A percentile compares a stretch with the other conserved stretches of the same genome.
phyloP scores from a whole-genome alignment of 2,329 filamentous ascomycete genomes.

The Stemphylium lycopersici region DNA sequence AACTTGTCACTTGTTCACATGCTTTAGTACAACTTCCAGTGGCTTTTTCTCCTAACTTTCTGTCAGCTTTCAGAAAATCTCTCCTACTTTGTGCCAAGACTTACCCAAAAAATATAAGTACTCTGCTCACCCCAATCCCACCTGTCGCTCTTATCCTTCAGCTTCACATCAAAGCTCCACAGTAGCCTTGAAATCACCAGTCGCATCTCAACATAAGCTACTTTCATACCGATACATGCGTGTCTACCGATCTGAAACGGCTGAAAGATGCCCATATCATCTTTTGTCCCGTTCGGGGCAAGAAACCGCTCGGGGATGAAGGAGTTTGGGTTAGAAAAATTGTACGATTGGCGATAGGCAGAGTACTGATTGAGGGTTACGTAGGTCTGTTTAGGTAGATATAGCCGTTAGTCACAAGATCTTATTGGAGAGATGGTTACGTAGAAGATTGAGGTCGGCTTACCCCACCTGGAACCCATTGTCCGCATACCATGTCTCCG shows the following conservation, averaged over 20 bases:
- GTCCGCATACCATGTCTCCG: slow-evolving; percentile 30
- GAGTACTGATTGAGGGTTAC: slow-evolving; percentile 39
- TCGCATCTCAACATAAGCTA: slow-evolving; percentile 43
- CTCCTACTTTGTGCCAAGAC: not conserved
- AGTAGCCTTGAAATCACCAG: slow-evolving; percentile 50
- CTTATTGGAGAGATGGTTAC: not conserved
- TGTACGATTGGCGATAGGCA: slow-evolving; percentile 32
- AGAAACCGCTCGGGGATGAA: slow-evolving; percentile 48
- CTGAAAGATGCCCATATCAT: slow-evolving; percentile 29
- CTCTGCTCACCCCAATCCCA: slow-evolving; percentile 35
- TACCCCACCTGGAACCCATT: slow-evolving; percentile 32
- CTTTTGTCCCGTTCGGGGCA: slow-evolving; percentile 16
- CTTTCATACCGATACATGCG: slow-evolving; percentile 34
- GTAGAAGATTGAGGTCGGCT: not conserved
- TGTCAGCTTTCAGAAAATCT: not conserved
- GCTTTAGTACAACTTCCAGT: not conserved
- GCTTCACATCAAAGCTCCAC: slow-evolving; percentile 47
- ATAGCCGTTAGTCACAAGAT: not conserved
- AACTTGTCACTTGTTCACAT: not conserved
- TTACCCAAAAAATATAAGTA: slow-evolving; percentile 33
- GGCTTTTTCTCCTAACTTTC: slow-evolving; percentile 2
- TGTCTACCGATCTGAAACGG: slow-evolving; percentile 38
- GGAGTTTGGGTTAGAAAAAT: slow-evolving; percentile 36
- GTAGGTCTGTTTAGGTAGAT: slow-evolving; percentile 32
- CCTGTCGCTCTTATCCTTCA: slow-evolving; percentile 13